Evolutionary conservation across 2,329 filamentous ascomycete genomes (phyloP), one percentile per base, ranked within the genome.

Genomic region (Macrophomina pseudophaseolina): DNA sequence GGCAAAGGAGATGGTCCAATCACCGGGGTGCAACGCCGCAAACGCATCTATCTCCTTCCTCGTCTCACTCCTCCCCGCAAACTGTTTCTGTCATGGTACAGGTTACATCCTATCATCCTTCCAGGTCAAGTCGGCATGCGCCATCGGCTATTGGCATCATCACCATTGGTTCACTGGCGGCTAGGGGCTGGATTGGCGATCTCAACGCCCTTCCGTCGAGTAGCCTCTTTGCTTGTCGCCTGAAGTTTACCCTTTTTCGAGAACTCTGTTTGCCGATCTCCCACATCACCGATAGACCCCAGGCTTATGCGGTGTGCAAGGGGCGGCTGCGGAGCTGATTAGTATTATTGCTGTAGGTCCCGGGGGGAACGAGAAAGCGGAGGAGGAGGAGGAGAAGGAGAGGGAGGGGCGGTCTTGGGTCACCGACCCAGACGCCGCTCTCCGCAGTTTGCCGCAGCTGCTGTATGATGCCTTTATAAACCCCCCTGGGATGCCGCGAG

Each of bases 11-110:
- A 49, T 28, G 16, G 16, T 11, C 58, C 58, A 62, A 62, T 62
- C 40, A 38, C 42, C 30, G 12, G 14, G 30, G 4, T 30, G 35
- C 44, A 16, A 8, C 32, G 32, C 44, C n/a, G 44, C 58, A 44
- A 49, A 62, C 44, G 44, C 58, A 62, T 49, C 33, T 48, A 62
- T 62, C 42, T 51, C n/a, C 48, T 40, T 38, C 58, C 58, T 62
- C 58, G n/a, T 62, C 58, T 62, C 46, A 62, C 58, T 32, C 42
- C 58, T 62, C 58, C 42, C 58, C 23, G 44, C 44, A 28, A 8
- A n/a, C 28, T 30, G 30, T 35, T 38, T 38, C 9, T 14, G n/a
- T 16, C 58, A 38, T 49, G 44, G 58, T 30, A 62, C 58, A 38
- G 58, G 58, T 62, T 62, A 62, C 58, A 62, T 62, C 18, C 42